phyloP scores from a whole-genome alignment of 108 stramenopile species.

The Thalassiosira profunda region DNA sequence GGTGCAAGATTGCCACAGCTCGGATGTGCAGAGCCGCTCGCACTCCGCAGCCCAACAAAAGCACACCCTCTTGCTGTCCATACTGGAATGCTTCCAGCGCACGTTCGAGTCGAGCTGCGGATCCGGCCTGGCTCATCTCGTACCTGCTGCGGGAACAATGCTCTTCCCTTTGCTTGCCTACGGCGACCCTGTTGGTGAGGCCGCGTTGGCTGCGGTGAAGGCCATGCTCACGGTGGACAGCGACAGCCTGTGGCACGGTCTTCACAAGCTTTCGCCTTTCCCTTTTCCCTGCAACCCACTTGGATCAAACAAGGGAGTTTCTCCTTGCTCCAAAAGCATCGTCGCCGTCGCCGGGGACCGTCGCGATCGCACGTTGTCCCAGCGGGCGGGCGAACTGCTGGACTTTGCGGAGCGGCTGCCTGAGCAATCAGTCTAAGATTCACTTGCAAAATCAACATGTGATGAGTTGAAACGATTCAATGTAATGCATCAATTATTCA shows the following conservation, averaged over 20 bases:
- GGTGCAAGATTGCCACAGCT: too few relatives aligned
- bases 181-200: conserved; percentile 24
- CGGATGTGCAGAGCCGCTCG: too few relatives aligned
- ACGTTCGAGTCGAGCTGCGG: conserved; percentile 35
- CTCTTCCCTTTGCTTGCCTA: conserved; percentile 42
- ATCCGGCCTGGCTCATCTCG: conserved; percentile 16
- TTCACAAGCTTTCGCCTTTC: conserved; percentile 21
- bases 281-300: conserved; percentile 35
- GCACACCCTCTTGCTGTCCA: conserved; percentile 12
- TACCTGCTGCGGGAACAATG: conserved; percentile 44
- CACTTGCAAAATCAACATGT: too few relatives aligned
- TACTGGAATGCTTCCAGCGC: conserved; percentile 35
- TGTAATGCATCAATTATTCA: too few relatives aligned
- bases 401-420: conserved; percentile 26
- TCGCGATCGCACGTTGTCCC: not conserved
- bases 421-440: conserved; percentile 37
- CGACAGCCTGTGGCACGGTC: conserved; percentile 46
- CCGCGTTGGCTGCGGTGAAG: conserved; percentile 31
- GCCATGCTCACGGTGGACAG: conserved; percentile 44
- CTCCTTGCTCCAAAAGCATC: not conserved
- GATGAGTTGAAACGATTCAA: not conserved
- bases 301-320: not conserved
- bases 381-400: conserved; percentile 22
- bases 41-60: conserved; percentile 7
- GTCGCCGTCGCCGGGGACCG: not conserved